Percentiles rank a stretch among this genome's conserved stretches.
Evolutionary conservation across 139 green algal species (phyloP).

Genomic region (Ettlia oleoabundans): DNA sequence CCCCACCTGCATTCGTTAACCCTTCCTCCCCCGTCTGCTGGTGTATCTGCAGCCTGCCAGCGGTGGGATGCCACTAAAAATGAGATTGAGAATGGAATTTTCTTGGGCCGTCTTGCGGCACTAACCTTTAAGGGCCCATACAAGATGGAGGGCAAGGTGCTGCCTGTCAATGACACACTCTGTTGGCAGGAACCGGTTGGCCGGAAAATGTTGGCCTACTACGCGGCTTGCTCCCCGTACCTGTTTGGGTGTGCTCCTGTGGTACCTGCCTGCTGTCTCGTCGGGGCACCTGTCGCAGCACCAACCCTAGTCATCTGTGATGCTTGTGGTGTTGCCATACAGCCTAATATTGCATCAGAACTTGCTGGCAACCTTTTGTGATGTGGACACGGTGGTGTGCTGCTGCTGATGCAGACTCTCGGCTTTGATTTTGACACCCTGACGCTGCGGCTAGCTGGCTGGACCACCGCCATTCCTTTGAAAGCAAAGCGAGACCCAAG

Average conservation of each 20-base stretch:
- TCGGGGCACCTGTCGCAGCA: too few species aligned
- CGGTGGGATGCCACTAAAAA: conserved; percentile 44
- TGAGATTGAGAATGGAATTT: conserved; percentile 63
- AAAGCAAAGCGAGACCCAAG: conserved; percentile 26
- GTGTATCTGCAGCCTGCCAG: conserved; percentile 44
- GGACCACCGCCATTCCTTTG: conserved; percentile 19
- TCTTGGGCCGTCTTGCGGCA: conserved; percentile 50
- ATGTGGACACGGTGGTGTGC: background rate
- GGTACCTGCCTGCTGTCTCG: too few species aligned
- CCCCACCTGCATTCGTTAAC: background rate
- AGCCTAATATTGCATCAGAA: background rate
- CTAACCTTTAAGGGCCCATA: conserved; percentile 54
- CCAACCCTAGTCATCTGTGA: too few species aligned
- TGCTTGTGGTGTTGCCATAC: too few species aligned
- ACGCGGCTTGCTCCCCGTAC: too few species aligned
- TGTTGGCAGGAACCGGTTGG: background rate
- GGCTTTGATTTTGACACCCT: conserved; percentile 60
- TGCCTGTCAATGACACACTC: background rate
- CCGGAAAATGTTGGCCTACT: too few species aligned
- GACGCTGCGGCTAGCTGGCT: conserved; percentile 44
- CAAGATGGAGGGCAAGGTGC: conserved; percentile 31
- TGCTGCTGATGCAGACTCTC: conserved; percentile 11
- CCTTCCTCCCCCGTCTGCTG: background rate
- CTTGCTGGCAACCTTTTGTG: background rate
- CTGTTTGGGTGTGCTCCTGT: too few species aligned